Percentiles rank a stretch among this genome's conserved stretches.
phyloP scores from a whole-genome alignment of 345 rosid species.

The Geranium rotundifolium region DNA sequence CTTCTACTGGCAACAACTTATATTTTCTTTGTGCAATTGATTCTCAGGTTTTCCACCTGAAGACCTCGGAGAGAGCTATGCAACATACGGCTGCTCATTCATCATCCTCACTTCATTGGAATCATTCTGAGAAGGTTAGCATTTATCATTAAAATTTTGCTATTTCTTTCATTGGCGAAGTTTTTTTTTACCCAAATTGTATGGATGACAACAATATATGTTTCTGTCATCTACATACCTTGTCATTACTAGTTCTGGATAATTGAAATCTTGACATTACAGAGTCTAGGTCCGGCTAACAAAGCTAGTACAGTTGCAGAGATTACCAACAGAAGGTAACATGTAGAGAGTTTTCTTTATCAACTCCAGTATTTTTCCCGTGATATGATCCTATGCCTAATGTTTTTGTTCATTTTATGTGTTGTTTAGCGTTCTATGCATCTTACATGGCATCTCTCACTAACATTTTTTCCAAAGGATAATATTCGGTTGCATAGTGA shows the following conservation, averaged over 20 bases:
- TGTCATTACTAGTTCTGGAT: background rate
- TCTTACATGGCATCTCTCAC: no score
- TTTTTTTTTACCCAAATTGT: no score
- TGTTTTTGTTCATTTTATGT: no score
- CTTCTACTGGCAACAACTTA: background rate
- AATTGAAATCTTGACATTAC: background rate
- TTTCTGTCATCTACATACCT: background rate
- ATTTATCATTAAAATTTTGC: background rate
- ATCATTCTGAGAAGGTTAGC: conserved; percentile 44
- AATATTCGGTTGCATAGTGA: background rate
- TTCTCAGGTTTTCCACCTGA: conserved; percentile 74
- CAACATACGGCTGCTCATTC: conserved; percentile 45
- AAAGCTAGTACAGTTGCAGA: background rate
- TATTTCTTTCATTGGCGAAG: background rate
- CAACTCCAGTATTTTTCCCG: background rate
- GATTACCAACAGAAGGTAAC: background rate
- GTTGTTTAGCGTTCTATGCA: no score
- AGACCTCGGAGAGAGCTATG: conserved; percentile 82
- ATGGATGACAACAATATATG: background rate
- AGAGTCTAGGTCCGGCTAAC: background rate
- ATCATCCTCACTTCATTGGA: conserved; percentile 26
- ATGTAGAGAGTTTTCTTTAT: background rate
- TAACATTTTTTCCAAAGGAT: background rate
- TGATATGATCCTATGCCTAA: background rate
- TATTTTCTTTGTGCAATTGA: conserved; percentile 6